phyloP scores from a whole-genome alignment of 1,139 yeast genomes.

The Scheffersomyces stambukii region DNA sequence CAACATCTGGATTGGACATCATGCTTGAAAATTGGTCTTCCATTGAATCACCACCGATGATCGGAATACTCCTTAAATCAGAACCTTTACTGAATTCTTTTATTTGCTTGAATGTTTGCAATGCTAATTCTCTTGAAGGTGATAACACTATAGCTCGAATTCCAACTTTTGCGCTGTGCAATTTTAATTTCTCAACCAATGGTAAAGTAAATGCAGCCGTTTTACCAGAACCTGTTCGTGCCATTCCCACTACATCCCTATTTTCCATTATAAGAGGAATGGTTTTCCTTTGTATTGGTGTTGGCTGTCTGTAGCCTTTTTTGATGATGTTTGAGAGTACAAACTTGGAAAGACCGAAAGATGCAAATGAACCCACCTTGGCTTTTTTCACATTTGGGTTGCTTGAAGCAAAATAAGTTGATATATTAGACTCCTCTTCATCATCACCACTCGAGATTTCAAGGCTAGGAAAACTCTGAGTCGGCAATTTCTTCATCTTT shows the following conservation, averaged over 20 bases:
- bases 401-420: slow-evolving; percentile 28
- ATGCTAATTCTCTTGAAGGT: slow-evolving; percentile 84
- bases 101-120: slow-evolving; percentile 85
- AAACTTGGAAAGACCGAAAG: slow-evolving; percentile 80
- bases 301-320: slow-evolving; percentile 92
- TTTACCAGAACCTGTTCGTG: slow-evolving; percentile 98
- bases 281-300: slow-evolving; percentile 95
- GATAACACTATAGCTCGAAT: slow-evolving; percentile 84
- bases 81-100: slow-evolving; percentile 85
- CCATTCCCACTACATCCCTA: slow-evolving; percentile 98
- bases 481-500: slow-evolving; percentile 10
- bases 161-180: slow-evolving; percentile 84
- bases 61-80: slow-evolving; percentile 70
- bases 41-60: slow-evolving; percentile 96
- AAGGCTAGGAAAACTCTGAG: slow-evolving; percentile 53
- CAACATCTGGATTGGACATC: slow-evolving; percentile 92
- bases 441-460: slow-evolving; percentile 67
- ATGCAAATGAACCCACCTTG: slow-evolving; percentile 81
- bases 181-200: slow-evolving; percentile 62
- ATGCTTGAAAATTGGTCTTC: slow-evolving; percentile 93
- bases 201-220: slow-evolving; percentile 98
- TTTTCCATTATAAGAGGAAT: slow-evolving; percentile 84
- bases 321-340: slow-evolving; percentile 66
- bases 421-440: slow-evolving; percentile 33
- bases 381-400: slow-evolving; percentile 55